Conservation (phyloP, 2,329 filamentous ascomycete species). For the Periconia sp. region DNA sequence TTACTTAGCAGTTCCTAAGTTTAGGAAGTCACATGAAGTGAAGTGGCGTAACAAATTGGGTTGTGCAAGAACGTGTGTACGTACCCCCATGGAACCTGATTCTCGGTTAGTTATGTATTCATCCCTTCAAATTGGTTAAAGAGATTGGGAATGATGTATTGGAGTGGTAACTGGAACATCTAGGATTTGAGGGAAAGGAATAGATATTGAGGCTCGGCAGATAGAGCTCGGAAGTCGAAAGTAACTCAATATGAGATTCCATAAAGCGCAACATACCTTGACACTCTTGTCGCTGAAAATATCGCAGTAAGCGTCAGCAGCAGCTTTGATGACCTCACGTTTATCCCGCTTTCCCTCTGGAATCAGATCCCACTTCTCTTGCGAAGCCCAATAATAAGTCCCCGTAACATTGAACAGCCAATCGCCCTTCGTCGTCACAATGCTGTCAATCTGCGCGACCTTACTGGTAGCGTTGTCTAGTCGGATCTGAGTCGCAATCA, state of each 20-base stretch:
- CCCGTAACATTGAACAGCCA: slow-evolving; percentile 36
- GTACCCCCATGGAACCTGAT: slow-evolving; percentile 25
- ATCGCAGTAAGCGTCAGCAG: slow-evolving; percentile 32
- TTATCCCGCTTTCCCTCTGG: slow-evolving; percentile 18
- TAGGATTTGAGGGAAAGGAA: background rate
- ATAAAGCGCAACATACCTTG: background rate
- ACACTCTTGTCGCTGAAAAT: slow-evolving; percentile 28
- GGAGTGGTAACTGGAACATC: no score
- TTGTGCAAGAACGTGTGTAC: no score
- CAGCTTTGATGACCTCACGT: slow-evolving; percentile 26
- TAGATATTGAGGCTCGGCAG: background rate
- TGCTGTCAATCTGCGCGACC: slow-evolving; percentile 25
- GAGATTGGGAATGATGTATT: background rate
- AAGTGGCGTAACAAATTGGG: no score
- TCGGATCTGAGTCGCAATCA: slow-evolving; percentile 30
- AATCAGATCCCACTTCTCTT: slow-evolving; percentile 27
- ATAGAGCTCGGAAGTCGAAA: no score
- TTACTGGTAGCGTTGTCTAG: slow-evolving; percentile 23
- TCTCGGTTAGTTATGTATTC: background rate
- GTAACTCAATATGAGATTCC: background rate
- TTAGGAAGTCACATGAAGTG: no score
- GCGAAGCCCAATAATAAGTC: slow-evolving; percentile 27
- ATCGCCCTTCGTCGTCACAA: slow-evolving; percentile 30
- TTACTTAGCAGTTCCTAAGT: no score
- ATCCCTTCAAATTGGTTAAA: background rate